A percentile compares a stretch with the other conserved stretches of the same genome.
phyloP scores from a whole-genome alignment of 345 rosid species.

The Sonneratia caseolaris region DNA sequence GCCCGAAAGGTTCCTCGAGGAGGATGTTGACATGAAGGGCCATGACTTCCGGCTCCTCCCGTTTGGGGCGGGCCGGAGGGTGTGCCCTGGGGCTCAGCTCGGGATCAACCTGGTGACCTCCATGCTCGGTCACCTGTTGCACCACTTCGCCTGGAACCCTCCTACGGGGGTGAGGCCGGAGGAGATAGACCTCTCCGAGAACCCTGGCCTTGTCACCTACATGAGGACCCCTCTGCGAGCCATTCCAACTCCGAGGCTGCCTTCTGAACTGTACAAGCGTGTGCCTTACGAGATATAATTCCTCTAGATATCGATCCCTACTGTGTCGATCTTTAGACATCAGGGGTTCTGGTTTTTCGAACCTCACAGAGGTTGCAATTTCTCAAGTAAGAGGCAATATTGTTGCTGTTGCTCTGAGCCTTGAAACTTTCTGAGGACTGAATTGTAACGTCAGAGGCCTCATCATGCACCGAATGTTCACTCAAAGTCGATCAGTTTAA shows the following conservation, averaged over 20 bases:
- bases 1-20: slow-evolving; percentile 80
- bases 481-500: no score
- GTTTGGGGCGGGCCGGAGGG: slow-evolving; percentile 67
- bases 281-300: slow-evolving; percentile 34
- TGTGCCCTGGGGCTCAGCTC: slow-evolving; percentile 65
- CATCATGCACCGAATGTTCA: no score
- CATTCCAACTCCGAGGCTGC: slow-evolving; percentile 44
- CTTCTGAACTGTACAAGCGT: slow-evolving; percentile 52
- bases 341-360: background rate
- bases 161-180: slow-evolving; percentile 35
- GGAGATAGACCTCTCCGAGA: slow-evolving; percentile 54
- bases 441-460: no score
- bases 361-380: background rate
- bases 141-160: slow-evolving; percentile 61
- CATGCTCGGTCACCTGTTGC: slow-evolving; percentile 59
- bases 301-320: background rate
- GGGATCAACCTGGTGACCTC: slow-evolving; percentile 59
- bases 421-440: no score
- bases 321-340: background rate
- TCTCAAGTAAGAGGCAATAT: no score
- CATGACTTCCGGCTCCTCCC: slow-evolving; percentile 72
- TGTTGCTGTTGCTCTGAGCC: no score
- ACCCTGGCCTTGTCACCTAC: slow-evolving; percentile 57
- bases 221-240: slow-evolving; percentile 51
- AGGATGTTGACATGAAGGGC: slow-evolving; percentile 86